Conservation (phyloP, 2,329 filamentous ascomycete genomes). For the Diaporthe sp. region DNA sequence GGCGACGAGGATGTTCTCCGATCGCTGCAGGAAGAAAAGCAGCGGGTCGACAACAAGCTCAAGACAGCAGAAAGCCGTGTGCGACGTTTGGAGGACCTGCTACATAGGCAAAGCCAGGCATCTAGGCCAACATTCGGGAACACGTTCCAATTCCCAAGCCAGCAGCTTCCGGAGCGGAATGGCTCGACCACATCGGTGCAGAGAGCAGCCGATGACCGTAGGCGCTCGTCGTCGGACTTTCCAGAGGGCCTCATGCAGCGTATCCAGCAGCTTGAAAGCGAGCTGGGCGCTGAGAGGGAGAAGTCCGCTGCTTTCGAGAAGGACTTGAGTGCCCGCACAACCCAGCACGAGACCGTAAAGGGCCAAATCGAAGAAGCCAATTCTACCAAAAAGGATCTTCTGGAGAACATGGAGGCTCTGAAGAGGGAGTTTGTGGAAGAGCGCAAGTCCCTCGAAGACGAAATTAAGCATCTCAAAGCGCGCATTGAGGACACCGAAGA, state of each 20-base stretch:
- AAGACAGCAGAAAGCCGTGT: conserved; percentile 91
- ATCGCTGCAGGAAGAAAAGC: conserved; percentile 86
- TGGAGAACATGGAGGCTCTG: conserved; percentile 93
- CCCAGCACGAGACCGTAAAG: conserved; percentile 72
- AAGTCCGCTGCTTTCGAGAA: conserved; percentile 75
- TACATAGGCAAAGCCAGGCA: conserved; percentile 83
- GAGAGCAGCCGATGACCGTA: conserved; percentile 56
- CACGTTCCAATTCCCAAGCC: conserved; percentile 64
- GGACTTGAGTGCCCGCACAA: conserved; percentile 71
- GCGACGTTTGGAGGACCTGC: conserved; percentile 88
- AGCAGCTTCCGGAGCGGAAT: conserved; percentile 61
- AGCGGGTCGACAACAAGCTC: conserved; percentile 78
- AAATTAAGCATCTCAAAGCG: conserved; percentile 81
- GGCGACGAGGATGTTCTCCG: conserved; percentile 87
- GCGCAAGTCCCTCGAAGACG: conserved; percentile 83
- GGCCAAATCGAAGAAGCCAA: conserved; percentile 85
- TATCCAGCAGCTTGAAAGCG: conserved; percentile 78
- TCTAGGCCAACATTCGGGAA: conserved; percentile 66
- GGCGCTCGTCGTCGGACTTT: conserved; percentile 53
- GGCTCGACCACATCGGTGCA: conserved; percentile 63
- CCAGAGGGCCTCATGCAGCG: conserved; percentile 58
- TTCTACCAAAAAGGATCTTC: conserved; percentile 91
- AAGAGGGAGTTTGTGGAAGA: conserved; percentile 91
- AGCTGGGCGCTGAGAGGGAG: conserved; percentile 81
- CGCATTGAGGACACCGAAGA: conserved; percentile 92